Base-by-base conservation (phyloP, 179 eudicot species). In the Pouteria campechiana region DNA sequence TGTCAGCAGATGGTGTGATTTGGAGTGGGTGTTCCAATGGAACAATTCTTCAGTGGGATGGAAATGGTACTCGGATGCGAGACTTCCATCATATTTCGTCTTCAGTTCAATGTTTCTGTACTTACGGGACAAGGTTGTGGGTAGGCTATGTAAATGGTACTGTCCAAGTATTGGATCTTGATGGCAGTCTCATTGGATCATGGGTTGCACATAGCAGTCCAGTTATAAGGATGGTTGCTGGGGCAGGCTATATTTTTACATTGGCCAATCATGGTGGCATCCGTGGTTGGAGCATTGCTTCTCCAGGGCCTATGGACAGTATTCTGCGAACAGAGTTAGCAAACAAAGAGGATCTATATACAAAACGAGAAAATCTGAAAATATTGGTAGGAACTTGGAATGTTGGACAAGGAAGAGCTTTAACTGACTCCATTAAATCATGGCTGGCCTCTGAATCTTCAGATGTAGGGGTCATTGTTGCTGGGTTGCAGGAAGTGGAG, bases 401-500 rank as follows among this genome's bases (percentile, higher is more conserved):
- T 66, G 99, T 92, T 55, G 94, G 96, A 29, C 96, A 92, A 64
- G 96, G 94, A 56, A 83, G 76, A 49, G 79, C 94, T 13, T 76
- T 86, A 22, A 79, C 61, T 6, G 99, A 83, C 10, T 80, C 88
- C 38, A 86, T 92, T 16, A 69, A 50, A 44, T 34, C 79, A 17
- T 92, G 99, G 99, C 40, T 92, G 27, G 77, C 86, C 25, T 79
- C 93, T 29, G 58, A 67, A 4, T 64, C 64, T 14, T 74, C 86
- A 11, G 96, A 92, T 64, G 96, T 83, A 25, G 89, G 83, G 25
- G 80, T 92, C 34, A 64, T 92, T 32, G 96, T 92, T 41, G 81
- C 87, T 46, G 99, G 99, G 36, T 73, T 79, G 74, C 99, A 92
- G 67, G 99, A 92, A 69, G 99, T 92, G 47, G 99, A 92, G 50